Percentiles rank a stretch among this genome's conserved stretches.
These are phyloP conservation scores for Ceratocystis colombiana DNA, from an alignment of 2,329 filamentous ascomycete species.

Conservation along the genomic window DNA sequence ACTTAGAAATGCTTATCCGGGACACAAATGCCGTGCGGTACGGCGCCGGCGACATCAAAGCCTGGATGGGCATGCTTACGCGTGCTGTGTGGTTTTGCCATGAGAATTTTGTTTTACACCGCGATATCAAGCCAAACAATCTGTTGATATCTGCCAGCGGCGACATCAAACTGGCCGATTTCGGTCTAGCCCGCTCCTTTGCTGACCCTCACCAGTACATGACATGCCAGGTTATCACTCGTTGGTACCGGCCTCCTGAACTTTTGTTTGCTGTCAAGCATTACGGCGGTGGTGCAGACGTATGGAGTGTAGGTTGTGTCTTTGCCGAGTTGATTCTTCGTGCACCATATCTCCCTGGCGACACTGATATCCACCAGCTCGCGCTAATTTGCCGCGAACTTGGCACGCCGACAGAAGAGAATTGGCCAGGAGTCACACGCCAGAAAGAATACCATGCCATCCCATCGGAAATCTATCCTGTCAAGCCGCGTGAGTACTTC, in stretches of 20 bases:
- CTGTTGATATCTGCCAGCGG: constrained; percentile 86
- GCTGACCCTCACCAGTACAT: constrained; percentile 80
- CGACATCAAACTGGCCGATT: constrained; percentile 93
- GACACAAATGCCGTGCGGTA: constrained; percentile 71
- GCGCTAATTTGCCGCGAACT: constrained; percentile 72
- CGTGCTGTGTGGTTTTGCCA: constrained; percentile 95
- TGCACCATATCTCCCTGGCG: constrained; percentile 71
- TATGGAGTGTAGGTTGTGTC: constrained; percentile 89
- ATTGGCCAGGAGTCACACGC: constrained; percentile 83
- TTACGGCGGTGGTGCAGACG: constrained; percentile 82
- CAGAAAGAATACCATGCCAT: constrained; percentile 67
- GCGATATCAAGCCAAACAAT: constrained; percentile 99
- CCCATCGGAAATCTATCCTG: constrained; percentile 47
- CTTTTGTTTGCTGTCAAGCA: constrained; percentile 81
- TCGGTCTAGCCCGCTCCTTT: constrained; percentile 82
- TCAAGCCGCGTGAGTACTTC: constrained; percentile 63
- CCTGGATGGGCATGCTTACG: constrained; percentile 96
- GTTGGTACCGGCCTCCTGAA: constrained; percentile 94
- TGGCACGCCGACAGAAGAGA: constrained; percentile 84
- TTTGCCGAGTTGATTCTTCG: constrained; percentile 84
- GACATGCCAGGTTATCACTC: constrained; percentile 91
- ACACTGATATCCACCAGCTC: constrained; percentile 79
- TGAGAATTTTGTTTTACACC: constrained; percentile 84
- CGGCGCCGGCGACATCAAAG: constrained; percentile 82
- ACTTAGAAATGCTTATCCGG: constrained; percentile 88